Evolutionary conservation across 192 early-diverging fungal genomes (phyloP), one percentile per base, ranked within the genome.

Genomic region (Podochytrium sp.): DNA sequence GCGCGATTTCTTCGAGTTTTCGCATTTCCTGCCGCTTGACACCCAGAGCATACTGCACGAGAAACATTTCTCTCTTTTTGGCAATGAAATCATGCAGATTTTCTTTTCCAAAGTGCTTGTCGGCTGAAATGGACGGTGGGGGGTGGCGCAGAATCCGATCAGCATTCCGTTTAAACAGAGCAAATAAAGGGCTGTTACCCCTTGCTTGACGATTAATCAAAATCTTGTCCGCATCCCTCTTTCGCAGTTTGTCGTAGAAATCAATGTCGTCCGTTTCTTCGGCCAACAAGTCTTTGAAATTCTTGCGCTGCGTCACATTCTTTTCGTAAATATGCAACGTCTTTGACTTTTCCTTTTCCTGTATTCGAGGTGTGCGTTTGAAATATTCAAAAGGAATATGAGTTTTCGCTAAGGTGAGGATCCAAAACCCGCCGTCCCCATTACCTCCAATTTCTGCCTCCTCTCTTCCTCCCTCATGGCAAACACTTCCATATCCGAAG

Each of bases 41-140:
- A 2, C 84, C 86, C n/a, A 88, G 77, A 2, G 86, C 81, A 60
- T 86, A 86, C 53, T 88, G 86, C 0, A 88, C 80, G 25, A 88
- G 74, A 61, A 88, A 88, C 86, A 88, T 88, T 76, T 85, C 84
- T 6, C 86, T 77, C 64, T 88, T 88, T 58, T 85, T 86, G 27
- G 80, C 82, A 60, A 88, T 84, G 51, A 88, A 88, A 51, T 84
- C 83, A 47, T 86, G 84, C 37, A 88, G 71, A 61, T 84, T 85
- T 59, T 88, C 86, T 65, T 85, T 86, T 16, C 82, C 82, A 60
- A 85, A 81, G 35, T 86, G 81, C 39, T 83, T 61, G 55, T 88
- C 86, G 43, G 78, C 84, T 84, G 20, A 39, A 53, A 93, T 79
- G 85, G 90, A 73, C 71, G 73, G 67, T 83, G 70, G 23, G 87